These are phyloP conservation scores for Pichia sp. DNA, from an alignment of 1,139 yeast species.

Conservation along the genomic window DNA sequence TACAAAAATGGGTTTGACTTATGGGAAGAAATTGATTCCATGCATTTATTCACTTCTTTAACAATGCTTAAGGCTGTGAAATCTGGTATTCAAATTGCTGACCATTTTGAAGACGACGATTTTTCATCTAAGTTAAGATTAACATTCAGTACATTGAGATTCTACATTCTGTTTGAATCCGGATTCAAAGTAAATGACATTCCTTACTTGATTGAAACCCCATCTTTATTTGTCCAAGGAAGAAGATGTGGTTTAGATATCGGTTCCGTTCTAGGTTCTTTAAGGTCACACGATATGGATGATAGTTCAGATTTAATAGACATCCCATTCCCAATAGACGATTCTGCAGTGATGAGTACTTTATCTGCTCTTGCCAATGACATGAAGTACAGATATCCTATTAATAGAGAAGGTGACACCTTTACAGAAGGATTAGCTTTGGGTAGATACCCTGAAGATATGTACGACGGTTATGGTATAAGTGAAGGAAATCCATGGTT, in stretches of 20 bases:
- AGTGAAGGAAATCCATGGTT: conserved; percentile 97
- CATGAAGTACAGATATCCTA: conserved; percentile 73
- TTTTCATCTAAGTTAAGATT: conserved; percentile 32
- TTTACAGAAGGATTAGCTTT: conserved; percentile 61
- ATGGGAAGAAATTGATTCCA: conserved; percentile 85
- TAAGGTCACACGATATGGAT: conserved; percentile 59
- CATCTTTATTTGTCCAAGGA: conserved; percentile 39
- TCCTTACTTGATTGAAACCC: conserved; percentile 70
- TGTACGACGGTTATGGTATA: conserved; percentile 75
- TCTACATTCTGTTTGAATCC: conserved; percentile 41
- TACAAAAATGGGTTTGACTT: conserved; percentile 67
- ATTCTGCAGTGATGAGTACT: conserved; percentile 56
- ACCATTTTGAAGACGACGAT: conserved; percentile 34
- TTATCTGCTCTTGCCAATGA: conserved; percentile 56
- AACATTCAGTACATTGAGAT: conserved; percentile 37
- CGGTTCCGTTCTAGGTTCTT: conserved; percentile 70
- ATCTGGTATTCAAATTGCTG: conserved; percentile 53
- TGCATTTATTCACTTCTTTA: conserved; percentile 76
- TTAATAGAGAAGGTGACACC: conserved; percentile 53
- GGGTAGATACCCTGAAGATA: conserved; percentile 94
- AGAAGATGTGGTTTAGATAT: conserved; percentile 73
- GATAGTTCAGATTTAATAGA: conserved; percentile 24
- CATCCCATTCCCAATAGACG: conserved; percentile 61
- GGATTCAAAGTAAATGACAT: conserved; percentile 45
- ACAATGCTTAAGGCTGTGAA: conserved; percentile 70